phyloP scores from a whole-genome alignment of 345 rosid species.

The Citrus glauca region DNA sequence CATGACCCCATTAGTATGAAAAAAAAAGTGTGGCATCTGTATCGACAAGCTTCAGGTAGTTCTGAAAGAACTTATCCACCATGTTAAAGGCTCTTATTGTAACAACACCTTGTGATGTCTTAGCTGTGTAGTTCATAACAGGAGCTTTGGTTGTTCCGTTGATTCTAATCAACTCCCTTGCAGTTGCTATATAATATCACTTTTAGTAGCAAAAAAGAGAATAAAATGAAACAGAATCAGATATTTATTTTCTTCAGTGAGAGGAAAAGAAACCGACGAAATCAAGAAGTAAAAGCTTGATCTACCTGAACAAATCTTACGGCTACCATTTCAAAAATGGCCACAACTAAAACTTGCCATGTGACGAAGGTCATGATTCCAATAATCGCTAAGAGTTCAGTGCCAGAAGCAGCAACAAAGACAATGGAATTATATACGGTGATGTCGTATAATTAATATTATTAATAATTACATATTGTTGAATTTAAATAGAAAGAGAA shows the following conservation, averaged over 20 bases:
- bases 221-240: not conserved
- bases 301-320: constrained; percentile 58
- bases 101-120: constrained; percentile 77
- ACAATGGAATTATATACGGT: constrained; percentile 11
- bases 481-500: too few species aligned
- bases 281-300: constrained; percentile 3
- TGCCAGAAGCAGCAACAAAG: constrained; percentile 32
- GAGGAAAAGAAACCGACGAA: not conserved
- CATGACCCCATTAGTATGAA: constrained; percentile 69
- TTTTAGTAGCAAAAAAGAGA: not conserved
- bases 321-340: constrained; percentile 48
- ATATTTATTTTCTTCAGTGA: not conserved
- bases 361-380: constrained; percentile 63
- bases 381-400: constrained; percentile 41
- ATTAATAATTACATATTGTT: too few species aligned
- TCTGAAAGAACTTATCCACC: constrained; percentile 55
- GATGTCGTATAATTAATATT: too few species aligned
- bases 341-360: constrained; percentile 76
- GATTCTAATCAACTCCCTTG: constrained; percentile 77
- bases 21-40: constrained; percentile 68
- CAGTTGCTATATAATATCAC: constrained; percentile 75
- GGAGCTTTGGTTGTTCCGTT: constrained; percentile 96
- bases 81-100: constrained; percentile 82
- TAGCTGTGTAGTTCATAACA: constrained; percentile 78
- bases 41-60: constrained; percentile 61